A percentile compares a stretch with the other conserved stretches of the same genome.
phyloP scores from a whole-genome alignment of 352 stramenopile genomes.

The Globisporangium acanthophoron region DNA sequence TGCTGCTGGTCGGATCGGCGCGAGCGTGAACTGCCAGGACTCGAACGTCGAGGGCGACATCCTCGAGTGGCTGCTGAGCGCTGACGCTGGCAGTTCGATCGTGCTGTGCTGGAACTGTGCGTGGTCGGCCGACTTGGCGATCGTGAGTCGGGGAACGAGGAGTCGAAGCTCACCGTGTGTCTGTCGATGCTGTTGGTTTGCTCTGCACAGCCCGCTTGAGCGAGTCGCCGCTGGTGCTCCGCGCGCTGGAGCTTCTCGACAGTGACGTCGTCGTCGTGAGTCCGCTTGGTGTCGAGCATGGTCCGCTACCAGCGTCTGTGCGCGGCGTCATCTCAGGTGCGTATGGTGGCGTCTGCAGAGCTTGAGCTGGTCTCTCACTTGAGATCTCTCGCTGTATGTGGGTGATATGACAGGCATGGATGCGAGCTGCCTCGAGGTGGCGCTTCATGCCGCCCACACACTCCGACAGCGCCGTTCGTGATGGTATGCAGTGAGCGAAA shows the following conservation, averaged over 20 bases:
- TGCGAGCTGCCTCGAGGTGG: background rate
- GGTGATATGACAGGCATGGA: background rate
- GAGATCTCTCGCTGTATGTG: too few species aligned
- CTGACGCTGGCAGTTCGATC: slow-evolving; percentile 15
- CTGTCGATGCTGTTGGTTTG: background rate
- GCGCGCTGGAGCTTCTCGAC: slow-evolving; percentile 24
- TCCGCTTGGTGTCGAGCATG: slow-evolving; percentile 25
- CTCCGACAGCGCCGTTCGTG: background rate
- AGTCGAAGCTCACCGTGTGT: background rate
- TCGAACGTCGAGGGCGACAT: slow-evolving; percentile 31
- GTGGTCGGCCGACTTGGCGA: background rate
- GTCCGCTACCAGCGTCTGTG: slow-evolving; percentile 22
- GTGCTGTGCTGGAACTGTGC: slow-evolving; percentile 42
- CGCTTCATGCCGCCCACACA: background rate
- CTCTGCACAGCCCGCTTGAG: slow-evolving; percentile 18
- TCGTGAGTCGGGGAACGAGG: background rate
- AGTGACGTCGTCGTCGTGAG: slow-evolving; percentile 29
- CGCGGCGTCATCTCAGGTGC: slow-evolving; percentile 31
- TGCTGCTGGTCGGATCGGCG: slow-evolving; percentile 8
- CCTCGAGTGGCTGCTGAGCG: slow-evolving; percentile 22
- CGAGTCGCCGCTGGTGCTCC: slow-evolving; percentile 26
- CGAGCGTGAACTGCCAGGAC: slow-evolving; percentile 9
- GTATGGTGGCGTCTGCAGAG: background rate
- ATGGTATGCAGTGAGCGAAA: background rate
- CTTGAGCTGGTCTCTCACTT: too few species aligned